Evolutionary conservation across 2,329 filamentous ascomycete species (phyloP).

Genomic region (Emmonsia crescens): DNA sequence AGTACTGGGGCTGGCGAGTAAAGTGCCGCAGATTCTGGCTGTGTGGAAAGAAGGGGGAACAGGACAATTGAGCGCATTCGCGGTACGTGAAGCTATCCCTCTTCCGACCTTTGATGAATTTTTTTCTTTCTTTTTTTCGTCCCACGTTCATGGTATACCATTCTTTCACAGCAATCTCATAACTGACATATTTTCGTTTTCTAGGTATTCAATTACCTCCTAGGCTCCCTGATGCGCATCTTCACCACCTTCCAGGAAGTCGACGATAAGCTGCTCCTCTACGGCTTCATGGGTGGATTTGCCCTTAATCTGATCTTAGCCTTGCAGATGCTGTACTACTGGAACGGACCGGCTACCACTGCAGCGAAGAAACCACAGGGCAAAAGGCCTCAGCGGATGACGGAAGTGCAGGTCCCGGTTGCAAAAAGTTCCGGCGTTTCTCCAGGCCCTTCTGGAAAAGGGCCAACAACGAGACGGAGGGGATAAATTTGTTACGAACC

Average conservation of each 20-base stretch:
- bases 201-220: conserved; percentile 98
- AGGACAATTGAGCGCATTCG: conserved; percentile 91
- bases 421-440: conserved; percentile 33
- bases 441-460: conserved; percentile 34
- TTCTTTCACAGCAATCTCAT: neutral
- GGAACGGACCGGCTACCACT: conserved; percentile 51
- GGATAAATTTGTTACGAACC: conserved; percentile 27
- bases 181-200: neutral
- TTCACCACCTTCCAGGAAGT: conserved; percentile 98
- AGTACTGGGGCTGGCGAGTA: conserved; percentile 72
- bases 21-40: conserved; percentile 83
- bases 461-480: conserved; percentile 46
- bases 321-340: conserved; percentile 89
- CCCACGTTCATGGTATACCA: neutral
- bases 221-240: conserved; percentile 84
- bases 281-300: conserved; percentile 87
- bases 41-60: conserved; percentile 80
- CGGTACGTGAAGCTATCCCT: conserved; percentile 49
- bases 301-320: conserved; percentile 79
- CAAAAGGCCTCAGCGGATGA: conserved; percentile 22
- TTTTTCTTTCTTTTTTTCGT: neutral
- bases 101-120: neutral
- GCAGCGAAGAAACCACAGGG: conserved; percentile 20
- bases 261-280: conserved; percentile 90
- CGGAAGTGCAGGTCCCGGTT: conserved; percentile 17